Percentiles rank a stretch among this genome's conserved stretches.
Conservation (phyloP, 305 asterid genomes). For the Rubia balearica region DNA sequence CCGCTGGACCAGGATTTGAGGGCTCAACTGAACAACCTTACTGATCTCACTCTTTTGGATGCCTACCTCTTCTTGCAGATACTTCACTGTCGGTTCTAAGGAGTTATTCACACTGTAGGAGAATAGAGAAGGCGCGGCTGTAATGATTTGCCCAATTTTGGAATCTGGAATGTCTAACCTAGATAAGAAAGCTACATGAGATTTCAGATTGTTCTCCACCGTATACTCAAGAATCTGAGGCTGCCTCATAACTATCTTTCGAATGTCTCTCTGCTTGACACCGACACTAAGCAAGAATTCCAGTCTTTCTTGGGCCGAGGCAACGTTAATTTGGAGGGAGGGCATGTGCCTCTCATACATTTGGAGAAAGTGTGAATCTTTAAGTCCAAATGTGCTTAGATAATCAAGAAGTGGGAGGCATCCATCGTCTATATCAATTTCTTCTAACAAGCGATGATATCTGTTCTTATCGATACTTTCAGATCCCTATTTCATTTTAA, state of each 20-base stretch:
- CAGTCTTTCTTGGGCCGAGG: constrained; percentile 71
- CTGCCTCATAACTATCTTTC: constrained; percentile 76
- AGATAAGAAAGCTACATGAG: constrained; percentile 67
- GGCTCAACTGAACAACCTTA: constrained; percentile 91
- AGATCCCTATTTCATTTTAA: constrained; percentile 44
- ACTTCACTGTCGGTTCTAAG: constrained; percentile 73
- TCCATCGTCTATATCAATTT: constrained; percentile 70
- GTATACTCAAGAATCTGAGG: constrained; percentile 84
- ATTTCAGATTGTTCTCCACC: constrained; percentile 74
- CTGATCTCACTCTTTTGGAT: constrained; percentile 57
- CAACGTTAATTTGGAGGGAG: constrained; percentile 76
- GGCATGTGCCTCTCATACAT: constrained; percentile 96
- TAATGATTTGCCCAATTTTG: constrained; percentile 74
- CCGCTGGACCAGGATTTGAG: constrained; percentile 93
- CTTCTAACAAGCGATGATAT: constrained; percentile 53
- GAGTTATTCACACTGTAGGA: constrained; percentile 90
- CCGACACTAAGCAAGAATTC: constrained; percentile 70
- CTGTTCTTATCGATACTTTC: constrained; percentile 25
- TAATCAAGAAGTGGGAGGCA: constrained; percentile 77
- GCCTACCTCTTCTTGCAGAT: constrained; percentile 82
- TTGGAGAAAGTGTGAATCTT: constrained; percentile 73
- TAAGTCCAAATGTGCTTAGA: constrained; percentile 69
- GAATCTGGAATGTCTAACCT: constrained; percentile 79
- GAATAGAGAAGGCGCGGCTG: constrained; percentile 81
- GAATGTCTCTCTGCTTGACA: constrained; percentile 68